Evolutionary conservation across 495 filamentous ascomycete species (phyloP).

Genomic region (Schizothecium vesticola): DNA sequence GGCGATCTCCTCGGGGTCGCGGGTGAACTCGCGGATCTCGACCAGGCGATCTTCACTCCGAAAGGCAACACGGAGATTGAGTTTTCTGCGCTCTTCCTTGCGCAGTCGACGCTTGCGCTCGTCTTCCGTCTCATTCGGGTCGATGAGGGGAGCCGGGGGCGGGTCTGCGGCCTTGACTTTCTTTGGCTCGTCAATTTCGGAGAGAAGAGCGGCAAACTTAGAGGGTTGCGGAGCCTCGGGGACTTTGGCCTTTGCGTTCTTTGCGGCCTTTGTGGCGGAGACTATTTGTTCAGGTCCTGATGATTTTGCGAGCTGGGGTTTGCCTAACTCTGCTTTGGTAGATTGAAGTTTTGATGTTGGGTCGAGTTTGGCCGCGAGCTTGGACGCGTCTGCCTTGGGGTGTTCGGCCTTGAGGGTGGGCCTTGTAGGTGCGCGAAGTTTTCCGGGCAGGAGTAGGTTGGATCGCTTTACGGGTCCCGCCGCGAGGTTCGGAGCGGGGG

Average conservation of each 20-base stretch:
- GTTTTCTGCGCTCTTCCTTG: conserved; percentile 69
- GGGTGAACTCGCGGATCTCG: conserved; percentile 66
- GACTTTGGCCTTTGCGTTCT: conserved; percentile 15
- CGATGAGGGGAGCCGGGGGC: conserved; percentile 43
- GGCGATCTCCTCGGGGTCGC: conserved; percentile 74
- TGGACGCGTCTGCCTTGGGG: conserved; percentile 11
- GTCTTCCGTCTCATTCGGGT: conserved; percentile 66
- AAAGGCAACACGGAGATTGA: conserved; percentile 58
- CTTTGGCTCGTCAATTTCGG: conserved; percentile 59
- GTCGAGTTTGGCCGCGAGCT: conserved; percentile 3
- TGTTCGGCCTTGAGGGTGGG: conserved; percentile 26
- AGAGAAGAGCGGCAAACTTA: conserved; percentile 48
- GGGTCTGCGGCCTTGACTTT: conserved; percentile 35
- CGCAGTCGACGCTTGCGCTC: conserved; percentile 67
- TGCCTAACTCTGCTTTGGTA: conserved; percentile 12
- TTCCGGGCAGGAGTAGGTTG: conserved; percentile 30
- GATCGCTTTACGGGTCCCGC: conserved; percentile 18
- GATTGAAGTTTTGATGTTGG: neutral
- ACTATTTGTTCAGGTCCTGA: neutral
- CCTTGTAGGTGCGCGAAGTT: conserved; percentile 30
- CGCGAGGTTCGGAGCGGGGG: conserved; percentile 10
- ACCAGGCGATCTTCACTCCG: conserved; percentile 69
- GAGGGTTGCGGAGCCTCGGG: conserved; percentile 22
- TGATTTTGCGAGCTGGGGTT: neutral
- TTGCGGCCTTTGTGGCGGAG: conserved; percentile 9